Evolutionary conservation across 352 stramenopile genomes (phyloP).

Genomic region (Peronosclerospora sorghi): DNA sequence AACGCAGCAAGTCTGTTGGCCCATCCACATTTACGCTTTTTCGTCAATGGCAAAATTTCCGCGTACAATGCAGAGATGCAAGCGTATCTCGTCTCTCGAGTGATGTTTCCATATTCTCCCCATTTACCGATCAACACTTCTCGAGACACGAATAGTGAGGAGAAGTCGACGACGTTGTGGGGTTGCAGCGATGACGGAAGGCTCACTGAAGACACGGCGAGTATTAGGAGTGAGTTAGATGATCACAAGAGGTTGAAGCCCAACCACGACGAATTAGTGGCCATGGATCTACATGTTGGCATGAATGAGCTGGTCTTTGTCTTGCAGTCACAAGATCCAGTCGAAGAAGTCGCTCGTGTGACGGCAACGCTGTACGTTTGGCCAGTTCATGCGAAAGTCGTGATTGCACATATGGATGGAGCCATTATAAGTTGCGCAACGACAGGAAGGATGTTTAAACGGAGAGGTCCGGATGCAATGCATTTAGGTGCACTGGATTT

Average conservation of each 20-base stretch:
- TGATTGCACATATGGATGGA: constrained; percentile 77
- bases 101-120: constrained; percentile 56
- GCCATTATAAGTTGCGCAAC: constrained; percentile 43
- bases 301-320: constrained; percentile 71
- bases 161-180: not conserved
- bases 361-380: constrained; percentile 60
- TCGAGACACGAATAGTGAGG: constrained; percentile 1
- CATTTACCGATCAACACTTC: constrained; percentile 18
- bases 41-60: constrained; percentile 49
- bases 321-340: constrained; percentile 12
- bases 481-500: constrained; percentile 68
- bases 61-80: constrained; percentile 49
- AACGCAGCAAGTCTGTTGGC: constrained; percentile 31
- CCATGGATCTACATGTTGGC: constrained; percentile 47
- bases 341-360: constrained; percentile 24
- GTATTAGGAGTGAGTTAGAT: constrained; percentile 25
- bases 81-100: constrained; percentile 45
- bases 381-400: constrained; percentile 56
- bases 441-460: constrained; percentile 38
- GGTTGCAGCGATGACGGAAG: constrained; percentile 18
- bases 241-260: constrained; percentile 54
- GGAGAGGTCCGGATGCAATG: constrained; percentile 22
- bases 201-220: constrained; percentile 31
- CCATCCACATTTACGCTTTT: constrained; percentile 46
- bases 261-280: constrained; percentile 40